Evolutionary conservation across 2,329 filamentous ascomycete genomes (phyloP).

Genomic region (Ascochyta lentis): DNA sequence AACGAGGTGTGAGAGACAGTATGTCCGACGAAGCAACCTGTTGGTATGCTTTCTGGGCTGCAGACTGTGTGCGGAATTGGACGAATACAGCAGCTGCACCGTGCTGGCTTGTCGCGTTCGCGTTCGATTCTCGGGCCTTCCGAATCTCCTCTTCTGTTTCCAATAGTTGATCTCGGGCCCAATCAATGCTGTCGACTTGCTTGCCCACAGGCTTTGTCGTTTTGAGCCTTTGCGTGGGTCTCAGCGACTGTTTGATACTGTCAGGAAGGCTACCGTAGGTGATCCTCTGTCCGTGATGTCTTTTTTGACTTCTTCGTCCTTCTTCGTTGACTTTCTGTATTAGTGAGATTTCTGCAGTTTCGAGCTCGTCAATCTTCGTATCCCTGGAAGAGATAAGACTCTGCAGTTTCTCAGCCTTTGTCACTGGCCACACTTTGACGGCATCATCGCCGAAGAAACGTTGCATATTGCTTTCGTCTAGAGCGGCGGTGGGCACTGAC

Average conservation of each 20-base stretch:
- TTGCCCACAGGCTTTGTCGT: slow-evolving; percentile 69
- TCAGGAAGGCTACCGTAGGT: slow-evolving; percentile 58
- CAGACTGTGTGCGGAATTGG: slow-evolving; percentile 82
- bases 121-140: slow-evolving; percentile 71
- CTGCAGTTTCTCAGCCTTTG: slow-evolving; percentile 77
- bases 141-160: slow-evolving; percentile 76
- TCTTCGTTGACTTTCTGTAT: slow-evolving; percentile 79
- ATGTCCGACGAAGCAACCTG: slow-evolving; percentile 44
- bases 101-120: slow-evolving; percentile 60
- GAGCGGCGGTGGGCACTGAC: slow-evolving; percentile 79
- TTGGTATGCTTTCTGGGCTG: slow-evolving; percentile 87
- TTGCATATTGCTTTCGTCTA: slow-evolving; percentile 77
- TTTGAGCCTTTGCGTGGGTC: slow-evolving; percentile 47
- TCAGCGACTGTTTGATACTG: slow-evolving; percentile 69
- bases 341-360: slow-evolving; percentile 84
- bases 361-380: slow-evolving; percentile 79
- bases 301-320: slow-evolving; percentile 67
- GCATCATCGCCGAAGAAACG: slow-evolving; percentile 82
- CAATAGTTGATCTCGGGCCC: slow-evolving; percentile 79
- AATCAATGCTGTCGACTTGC: slow-evolving; percentile 94
- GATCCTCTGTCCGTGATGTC: slow-evolving; percentile 56
- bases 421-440: slow-evolving; percentile 82
- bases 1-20: slow-evolving; percentile 83
- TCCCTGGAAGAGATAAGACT: slow-evolving; percentile 83
- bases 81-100: slow-evolving; percentile 84